Conservation (phyloP, 129 eudicot genomes). For the Tanacetum coccineum region DNA sequence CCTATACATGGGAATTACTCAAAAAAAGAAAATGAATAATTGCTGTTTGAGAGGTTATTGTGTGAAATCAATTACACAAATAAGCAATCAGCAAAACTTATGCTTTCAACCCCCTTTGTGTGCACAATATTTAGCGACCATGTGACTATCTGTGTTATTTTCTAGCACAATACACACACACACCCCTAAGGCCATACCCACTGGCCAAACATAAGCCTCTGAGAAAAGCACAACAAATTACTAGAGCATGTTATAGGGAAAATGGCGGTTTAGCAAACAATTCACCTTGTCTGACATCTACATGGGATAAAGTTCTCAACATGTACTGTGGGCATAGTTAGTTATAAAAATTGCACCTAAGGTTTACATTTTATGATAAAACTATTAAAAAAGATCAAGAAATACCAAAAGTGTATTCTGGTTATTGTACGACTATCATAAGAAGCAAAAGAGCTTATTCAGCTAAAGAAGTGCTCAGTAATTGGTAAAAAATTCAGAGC, state of each 20-base stretch:
- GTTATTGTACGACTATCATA: background rate
- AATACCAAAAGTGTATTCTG: background rate
- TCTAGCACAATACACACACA: too few relatives aligned
- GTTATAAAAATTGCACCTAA: background rate
- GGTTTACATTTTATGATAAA: background rate
- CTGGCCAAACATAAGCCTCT: too few relatives aligned
- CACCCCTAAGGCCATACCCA: too few relatives aligned
- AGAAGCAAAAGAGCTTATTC: background rate
- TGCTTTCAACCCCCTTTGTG: background rate
- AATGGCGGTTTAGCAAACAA: background rate
- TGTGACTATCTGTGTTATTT: too few relatives aligned
- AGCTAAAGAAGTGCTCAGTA: background rate
- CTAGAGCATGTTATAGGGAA: background rate
- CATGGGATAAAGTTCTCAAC: background rate
- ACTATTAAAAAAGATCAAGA: background rate
- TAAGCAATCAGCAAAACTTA: conserved; percentile 1
- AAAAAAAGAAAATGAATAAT: background rate
- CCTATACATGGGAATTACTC: conserved; percentile 6
- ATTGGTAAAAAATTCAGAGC: background rate
- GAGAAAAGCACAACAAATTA: too few relatives aligned
- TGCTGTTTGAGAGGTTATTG: conserved; percentile 8
- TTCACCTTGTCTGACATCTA: background rate
- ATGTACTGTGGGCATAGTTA: background rate
- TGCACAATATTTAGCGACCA: too few relatives aligned
- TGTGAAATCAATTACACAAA: background rate